Conservation (phyloP, 345 rosid genomes). For the Fremontodendron californicum region DNA sequence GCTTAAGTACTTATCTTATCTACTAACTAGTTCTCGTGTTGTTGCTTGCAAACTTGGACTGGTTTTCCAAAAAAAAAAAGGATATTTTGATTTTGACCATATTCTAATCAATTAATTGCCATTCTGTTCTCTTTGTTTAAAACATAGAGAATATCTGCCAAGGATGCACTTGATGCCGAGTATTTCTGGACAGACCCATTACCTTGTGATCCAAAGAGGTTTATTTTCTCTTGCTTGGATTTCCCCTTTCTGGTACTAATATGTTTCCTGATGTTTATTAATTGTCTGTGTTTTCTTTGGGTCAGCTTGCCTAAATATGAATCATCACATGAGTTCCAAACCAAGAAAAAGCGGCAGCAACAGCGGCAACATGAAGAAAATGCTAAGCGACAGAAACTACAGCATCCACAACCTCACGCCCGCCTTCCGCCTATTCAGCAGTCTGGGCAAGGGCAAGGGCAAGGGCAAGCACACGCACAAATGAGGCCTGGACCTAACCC, state of each 20-base stretch:
- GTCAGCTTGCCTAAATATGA: slow-evolving; percentile 86
- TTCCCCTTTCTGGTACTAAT: background rate
- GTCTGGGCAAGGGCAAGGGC: too few relatives aligned
- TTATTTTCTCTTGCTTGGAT: slow-evolving; percentile 2
- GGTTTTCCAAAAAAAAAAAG: too few relatives aligned
- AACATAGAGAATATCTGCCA: slow-evolving; percentile 81
- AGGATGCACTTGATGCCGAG: slow-evolving; percentile 96
- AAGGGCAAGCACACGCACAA: slow-evolving; percentile 65
- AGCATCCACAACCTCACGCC: slow-evolving; percentile 71
- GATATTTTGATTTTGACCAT: too few relatives aligned
- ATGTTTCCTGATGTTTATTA: background rate
- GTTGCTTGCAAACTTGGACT: too few relatives aligned
- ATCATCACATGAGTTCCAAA: slow-evolving; percentile 93
- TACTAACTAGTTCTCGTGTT: background rate
- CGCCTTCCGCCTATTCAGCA: slow-evolving; percentile 86
- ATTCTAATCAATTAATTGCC: too few relatives aligned
- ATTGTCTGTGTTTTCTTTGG: background rate
- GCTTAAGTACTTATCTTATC: background rate
- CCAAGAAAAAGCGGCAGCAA: slow-evolving; percentile 93
- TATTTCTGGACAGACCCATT: slow-evolving; percentile 96
- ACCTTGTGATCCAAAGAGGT: slow-evolving; percentile 97
- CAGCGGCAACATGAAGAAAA: slow-evolving; percentile 83
- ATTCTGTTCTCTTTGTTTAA: background rate
- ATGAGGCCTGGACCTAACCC: slow-evolving; percentile 45
- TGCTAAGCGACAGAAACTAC: slow-evolving; percentile 82